Base-by-base conservation (phyloP, 176 grass and related monocot genomes). In the Olyra latifolia region DNA sequence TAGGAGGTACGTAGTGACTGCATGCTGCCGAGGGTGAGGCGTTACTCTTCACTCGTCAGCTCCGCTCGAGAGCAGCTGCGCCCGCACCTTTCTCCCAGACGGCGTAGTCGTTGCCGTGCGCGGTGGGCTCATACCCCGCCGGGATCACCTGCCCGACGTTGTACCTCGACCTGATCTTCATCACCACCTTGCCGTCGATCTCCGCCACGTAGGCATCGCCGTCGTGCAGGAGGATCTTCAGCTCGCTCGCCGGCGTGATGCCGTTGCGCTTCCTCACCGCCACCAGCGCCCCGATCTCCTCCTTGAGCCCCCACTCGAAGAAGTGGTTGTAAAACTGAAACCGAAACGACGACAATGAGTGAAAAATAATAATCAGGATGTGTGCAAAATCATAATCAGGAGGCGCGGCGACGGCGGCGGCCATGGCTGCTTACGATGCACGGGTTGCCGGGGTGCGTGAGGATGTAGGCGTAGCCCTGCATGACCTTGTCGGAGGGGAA, bases 401-500 rank as follows among this genome's bases (percentile, higher is more conserved):
- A n/a, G n/a, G n/a, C n/a, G n/a, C n/a, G n/a, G n/a, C n/a, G n/a
- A n/a, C n/a, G n/a, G n/a, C n/a, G n/a, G n/a, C n/a, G n/a, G n/a
- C n/a, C n/a, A n/a, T n/a, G n/a, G n/a, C n/a, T n/a, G n/a, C n/a
- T 90, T 80, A 95, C 93, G 32, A 95, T 90, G 87, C 85, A 87
- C 0, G 90, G 93, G 40, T 55, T 89, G 39, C 93, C 90, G 1
- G 90, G 90, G 48, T 93, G 93, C 10, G 85, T 93, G 64, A 97
- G 85, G 78, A 97, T 97, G 86, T 97, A 97, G 6, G 85, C 90
- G 25, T 93, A 97, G 44, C 90, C 88, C 71, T 87, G 85, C 93
- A 97, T 91, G 88, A 97, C 72, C 90, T 87, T 93, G 48, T 88
- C 88, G 23, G 90, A 62, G 8, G 90, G 93, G 72, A 96, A 96